Evolutionary conservation across 176 grass and related monocot species (phyloP).

Genomic region (Carex kokanica): DNA sequence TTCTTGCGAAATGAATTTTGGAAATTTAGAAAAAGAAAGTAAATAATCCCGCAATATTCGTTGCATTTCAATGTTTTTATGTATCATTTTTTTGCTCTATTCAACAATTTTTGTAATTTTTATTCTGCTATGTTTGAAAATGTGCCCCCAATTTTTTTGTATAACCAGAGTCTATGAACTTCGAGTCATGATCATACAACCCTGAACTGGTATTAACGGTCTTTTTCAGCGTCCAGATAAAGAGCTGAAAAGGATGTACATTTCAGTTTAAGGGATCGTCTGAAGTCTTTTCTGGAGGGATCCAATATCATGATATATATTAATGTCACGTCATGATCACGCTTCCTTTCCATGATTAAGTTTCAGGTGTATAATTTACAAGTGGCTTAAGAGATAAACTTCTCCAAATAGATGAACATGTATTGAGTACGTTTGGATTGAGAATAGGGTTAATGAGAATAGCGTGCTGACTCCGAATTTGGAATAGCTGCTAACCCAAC

Average conservation of each 20-base stretch:
- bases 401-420: neutral
- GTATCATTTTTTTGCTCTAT: neutral
- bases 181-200: too few species aligned
- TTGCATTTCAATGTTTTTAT: neutral
- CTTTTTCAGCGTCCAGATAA: too few species aligned
- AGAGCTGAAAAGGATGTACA: neutral
- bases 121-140: neutral
- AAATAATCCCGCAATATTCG: neutral
- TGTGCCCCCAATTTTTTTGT: too few species aligned
- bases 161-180: too few species aligned
- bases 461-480: too few species aligned
- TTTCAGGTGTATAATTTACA: neutral
- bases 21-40: neutral
- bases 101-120: neutral
- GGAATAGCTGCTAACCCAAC: too few species aligned
- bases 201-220: too few species aligned
- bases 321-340: too few species aligned
- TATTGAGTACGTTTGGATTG: too few species aligned
- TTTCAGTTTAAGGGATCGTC: neutral
- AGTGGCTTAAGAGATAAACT: neutral
- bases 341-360: too few species aligned
- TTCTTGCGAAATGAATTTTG: slow-evolving; percentile 13
- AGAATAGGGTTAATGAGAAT: too few species aligned
- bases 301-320: neutral
- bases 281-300: neutral